Percentiles rank a stretch among this genome's conserved stretches.
These are phyloP conservation scores for Macrolepiota albuminosa DNA, from an alignment of 768 basidiomycete genomes.

Conservation along the genomic window DNA sequence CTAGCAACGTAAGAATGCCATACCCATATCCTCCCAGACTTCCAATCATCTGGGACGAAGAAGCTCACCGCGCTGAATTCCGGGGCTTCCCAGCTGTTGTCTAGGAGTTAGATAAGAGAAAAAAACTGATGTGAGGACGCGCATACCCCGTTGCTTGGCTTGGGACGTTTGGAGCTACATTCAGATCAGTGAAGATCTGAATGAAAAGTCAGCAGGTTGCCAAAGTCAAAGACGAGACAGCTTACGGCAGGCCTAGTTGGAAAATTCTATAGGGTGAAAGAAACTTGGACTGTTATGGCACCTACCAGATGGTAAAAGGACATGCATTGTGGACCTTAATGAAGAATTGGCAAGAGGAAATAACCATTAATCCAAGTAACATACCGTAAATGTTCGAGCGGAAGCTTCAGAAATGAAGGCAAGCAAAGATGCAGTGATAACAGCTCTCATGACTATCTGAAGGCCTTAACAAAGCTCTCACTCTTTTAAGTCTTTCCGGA, in stretches of 20 bases:
- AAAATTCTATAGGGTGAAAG: background rate
- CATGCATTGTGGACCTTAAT: slow-evolving; percentile 53
- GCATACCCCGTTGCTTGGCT: slow-evolving; percentile 40
- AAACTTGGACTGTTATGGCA: background rate
- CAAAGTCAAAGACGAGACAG: background rate
- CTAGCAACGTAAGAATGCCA: background rate
- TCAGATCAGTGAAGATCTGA: slow-evolving; percentile 57
- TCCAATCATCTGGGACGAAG: slow-evolving; percentile 60
- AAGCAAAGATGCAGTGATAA: slow-evolving; percentile 14
- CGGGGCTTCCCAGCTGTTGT: slow-evolving; percentile 34
- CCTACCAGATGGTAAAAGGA: slow-evolving; percentile 65
- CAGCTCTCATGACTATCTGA: slow-evolving; percentile 22
- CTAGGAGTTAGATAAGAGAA: background rate
- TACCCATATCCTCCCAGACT: slow-evolving; percentile 59
- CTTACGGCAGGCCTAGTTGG: slow-evolving; percentile 34
- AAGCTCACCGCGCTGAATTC: slow-evolving; percentile 38
- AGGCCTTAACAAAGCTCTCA: background rate
- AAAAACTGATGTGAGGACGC: background rate
- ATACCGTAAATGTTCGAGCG: slow-evolving; percentile 53
- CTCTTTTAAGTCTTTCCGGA: background rate
- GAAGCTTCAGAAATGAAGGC: slow-evolving; percentile 21
- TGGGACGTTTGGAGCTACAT: slow-evolving; percentile 44
- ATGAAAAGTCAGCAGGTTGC: background rate
- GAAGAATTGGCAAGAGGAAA: background rate
- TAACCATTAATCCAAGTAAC: background rate